Evolutionary conservation across 139 green algal species (phyloP).

Genomic region (Nannochloris sp.): DNA sequence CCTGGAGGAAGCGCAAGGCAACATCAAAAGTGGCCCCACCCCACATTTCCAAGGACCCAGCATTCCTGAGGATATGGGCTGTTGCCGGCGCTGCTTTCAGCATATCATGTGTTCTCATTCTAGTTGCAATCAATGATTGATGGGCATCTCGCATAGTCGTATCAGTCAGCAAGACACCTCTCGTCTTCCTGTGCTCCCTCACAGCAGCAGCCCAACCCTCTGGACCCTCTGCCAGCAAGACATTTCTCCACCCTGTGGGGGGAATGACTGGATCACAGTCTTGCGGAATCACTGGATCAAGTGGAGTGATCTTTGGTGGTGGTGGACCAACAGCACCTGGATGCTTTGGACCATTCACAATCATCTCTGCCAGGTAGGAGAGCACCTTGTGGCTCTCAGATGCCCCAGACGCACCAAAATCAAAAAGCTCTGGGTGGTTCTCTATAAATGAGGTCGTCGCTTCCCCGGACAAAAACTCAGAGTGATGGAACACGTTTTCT

Average conservation of each 20-base stretch:
- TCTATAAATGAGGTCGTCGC: slow-evolving; percentile 78
- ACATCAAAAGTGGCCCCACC: slow-evolving; percentile 92
- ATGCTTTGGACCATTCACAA: slow-evolving; percentile 79
- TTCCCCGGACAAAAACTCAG: slow-evolving; percentile 67
- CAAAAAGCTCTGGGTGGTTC: slow-evolving; percentile 63
- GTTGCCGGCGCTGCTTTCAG: slow-evolving; percentile 63
- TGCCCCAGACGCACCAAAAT: slow-evolving; percentile 18
- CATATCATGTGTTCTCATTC: slow-evolving; percentile 76
- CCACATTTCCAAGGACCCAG: slow-evolving; percentile 83
- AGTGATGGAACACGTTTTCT: slow-evolving; percentile 77
- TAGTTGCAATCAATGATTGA: slow-evolving; percentile 70
- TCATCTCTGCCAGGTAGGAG: slow-evolving; percentile 70
- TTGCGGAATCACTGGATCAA: slow-evolving; percentile 29
- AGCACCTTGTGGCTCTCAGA: slow-evolving; percentile 44
- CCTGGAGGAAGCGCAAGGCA: slow-evolving; percentile 79
- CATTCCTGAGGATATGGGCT: slow-evolving; percentile 48
- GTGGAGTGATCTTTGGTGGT: slow-evolving; percentile 34
- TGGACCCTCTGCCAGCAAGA: slow-evolving; percentile 61
- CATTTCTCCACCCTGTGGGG: slow-evolving; percentile 62
- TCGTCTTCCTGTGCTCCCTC: slow-evolving; percentile 47
- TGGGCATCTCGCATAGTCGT: slow-evolving; percentile 89
- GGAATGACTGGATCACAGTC: slow-evolving; percentile 12
- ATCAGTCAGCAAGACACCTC: slow-evolving; percentile 84
- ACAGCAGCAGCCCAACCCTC: slow-evolving; percentile 77
- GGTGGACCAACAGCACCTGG: slow-evolving; percentile 60